Percentiles rank a stretch among this genome's conserved stretches.
These are phyloP conservation scores for Wickerhamiella allomyrinae DNA, from an alignment of 805 yeast species.

Conservation along the genomic window DNA sequence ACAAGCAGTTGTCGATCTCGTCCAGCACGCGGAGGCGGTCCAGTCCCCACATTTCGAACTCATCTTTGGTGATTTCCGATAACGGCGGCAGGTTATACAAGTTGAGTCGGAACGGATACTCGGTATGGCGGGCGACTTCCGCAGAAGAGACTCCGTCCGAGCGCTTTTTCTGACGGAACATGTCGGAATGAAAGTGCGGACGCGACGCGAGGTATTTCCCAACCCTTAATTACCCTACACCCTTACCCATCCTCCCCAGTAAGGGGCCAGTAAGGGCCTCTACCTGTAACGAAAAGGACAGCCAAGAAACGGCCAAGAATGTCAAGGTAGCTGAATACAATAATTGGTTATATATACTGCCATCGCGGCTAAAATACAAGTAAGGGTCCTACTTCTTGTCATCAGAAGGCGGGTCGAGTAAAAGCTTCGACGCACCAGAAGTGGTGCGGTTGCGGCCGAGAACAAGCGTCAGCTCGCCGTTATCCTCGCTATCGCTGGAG, in stretches of 20 bases:
- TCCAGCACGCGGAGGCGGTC: constrained; percentile 72
- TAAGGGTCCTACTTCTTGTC: background rate
- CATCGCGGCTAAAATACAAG: background rate
- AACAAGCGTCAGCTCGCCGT: constrained; percentile 18
- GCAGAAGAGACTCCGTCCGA: background rate
- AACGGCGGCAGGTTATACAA: constrained; percentile 67
- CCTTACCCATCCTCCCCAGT: no score
- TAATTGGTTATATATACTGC: background rate
- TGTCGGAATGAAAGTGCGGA: background rate
- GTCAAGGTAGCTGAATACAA: no score
- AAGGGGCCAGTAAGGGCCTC: no score
- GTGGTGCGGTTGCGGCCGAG: constrained; percentile 10
- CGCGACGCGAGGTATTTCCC: background rate
- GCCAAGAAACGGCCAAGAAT: no score
- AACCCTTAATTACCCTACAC: background rate
- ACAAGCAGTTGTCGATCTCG: constrained; percentile 56
- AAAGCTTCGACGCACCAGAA: background rate
- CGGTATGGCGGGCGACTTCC: constrained; percentile 9
- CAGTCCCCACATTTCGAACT: constrained; percentile 92
- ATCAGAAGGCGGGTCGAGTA: background rate
- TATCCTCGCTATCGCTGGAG: constrained; percentile 12
- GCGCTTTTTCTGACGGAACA: constrained; percentile 3
- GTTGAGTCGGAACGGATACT: constrained; percentile 46
- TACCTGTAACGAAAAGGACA: no score
- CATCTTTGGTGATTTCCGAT: constrained; percentile 77